Conservation (phyloP, 2,329 filamentous ascomycete genomes). For the Fusarium xylarioides region DNA sequence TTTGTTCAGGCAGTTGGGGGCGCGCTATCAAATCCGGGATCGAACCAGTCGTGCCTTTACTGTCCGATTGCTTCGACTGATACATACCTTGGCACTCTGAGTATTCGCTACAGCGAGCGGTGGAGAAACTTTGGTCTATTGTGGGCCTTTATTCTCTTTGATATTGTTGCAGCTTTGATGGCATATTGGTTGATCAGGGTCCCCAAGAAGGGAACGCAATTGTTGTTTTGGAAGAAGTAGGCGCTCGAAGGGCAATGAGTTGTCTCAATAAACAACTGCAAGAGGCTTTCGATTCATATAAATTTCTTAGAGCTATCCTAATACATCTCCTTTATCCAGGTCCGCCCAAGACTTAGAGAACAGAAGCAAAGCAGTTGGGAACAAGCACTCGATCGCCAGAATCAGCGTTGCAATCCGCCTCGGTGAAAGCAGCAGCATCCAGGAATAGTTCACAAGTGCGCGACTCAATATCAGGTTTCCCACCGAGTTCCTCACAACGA, state of each 20-base stretch:
- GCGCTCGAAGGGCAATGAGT: no score
- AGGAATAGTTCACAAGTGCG: not conserved
- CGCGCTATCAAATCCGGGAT: slow-evolving; percentile 51
- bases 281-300: no score
- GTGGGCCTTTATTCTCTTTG: slow-evolving; percentile 62
- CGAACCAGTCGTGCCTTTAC: slow-evolving; percentile 52
- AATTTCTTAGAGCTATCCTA: accelerated
- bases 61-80: slow-evolving; percentile 47
- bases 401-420: not conserved
- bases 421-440: not conserved
- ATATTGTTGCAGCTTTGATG: slow-evolving; percentile 52
- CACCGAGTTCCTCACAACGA: not conserved
- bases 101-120: slow-evolving; percentile 56
- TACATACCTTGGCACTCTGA: slow-evolving; percentile 49
- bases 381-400: not conserved
- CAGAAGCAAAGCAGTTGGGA: not conserved
- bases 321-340: no score
- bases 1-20: slow-evolving; percentile 58
- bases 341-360: not conserved
- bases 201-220: not conserved
- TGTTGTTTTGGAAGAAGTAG: not conserved
- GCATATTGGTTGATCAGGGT: slow-evolving; percentile 21
- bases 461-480: not conserved
- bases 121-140: slow-evolving; percentile 67
- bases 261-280: no score